Base-by-base conservation (phyloP, 192 early-diverging fungal genomes). In the Chytriomyces sp. region DNA sequence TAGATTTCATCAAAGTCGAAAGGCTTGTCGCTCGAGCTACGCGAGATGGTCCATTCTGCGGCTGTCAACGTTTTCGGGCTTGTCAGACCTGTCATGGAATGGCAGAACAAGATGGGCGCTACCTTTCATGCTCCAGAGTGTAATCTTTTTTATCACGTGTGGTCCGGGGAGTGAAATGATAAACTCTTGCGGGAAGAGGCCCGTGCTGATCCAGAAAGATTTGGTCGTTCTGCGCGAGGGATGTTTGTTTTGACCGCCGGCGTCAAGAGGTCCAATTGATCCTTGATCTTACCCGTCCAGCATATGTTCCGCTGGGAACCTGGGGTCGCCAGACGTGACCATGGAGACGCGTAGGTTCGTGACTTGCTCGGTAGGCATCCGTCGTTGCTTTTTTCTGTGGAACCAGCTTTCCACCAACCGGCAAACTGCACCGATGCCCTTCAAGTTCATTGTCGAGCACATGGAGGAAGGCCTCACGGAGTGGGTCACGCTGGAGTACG, bases 391-490 rank as follows among this genome's bases (percentile, higher is more conserved):
- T 55, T 68, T 68, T 68, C 19, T 68, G 40, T 37, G 17, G 22
- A 49, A n/a, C 22, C 44, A 32, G 30, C 22, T 68, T 67, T 68
- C 36, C 5, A 39, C 28, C 63, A 28, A 10, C 6, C 10, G 3
- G 19, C 19, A 41, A 61, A 61, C 32, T 61, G 59, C n/a, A n/a
- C n/a, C n/a, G n/a, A 22, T 19, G 28, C 39, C 4, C 14, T 52
- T 65, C 41, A 86, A 85, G 49, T 92, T 86, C 77, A 89, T 92
- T 73, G 83, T 92, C 52, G 91, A 92, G 74, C 91, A 92, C 72
- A 84, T 92, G 81, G 89, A 92, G 72, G 86, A 86, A 55, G 86
- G 60, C 38, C 59, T 56, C 31, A 30, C 60, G 4, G 61, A 77
- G 38, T 67, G 63, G 52, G 61, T 70, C 34, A 37, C 82, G 34